Evolutionary conservation across 169 alveolate species (phyloP), one percentile per base, ranked within the genome.

Genomic region (Plasmodium falciparum): DNA sequence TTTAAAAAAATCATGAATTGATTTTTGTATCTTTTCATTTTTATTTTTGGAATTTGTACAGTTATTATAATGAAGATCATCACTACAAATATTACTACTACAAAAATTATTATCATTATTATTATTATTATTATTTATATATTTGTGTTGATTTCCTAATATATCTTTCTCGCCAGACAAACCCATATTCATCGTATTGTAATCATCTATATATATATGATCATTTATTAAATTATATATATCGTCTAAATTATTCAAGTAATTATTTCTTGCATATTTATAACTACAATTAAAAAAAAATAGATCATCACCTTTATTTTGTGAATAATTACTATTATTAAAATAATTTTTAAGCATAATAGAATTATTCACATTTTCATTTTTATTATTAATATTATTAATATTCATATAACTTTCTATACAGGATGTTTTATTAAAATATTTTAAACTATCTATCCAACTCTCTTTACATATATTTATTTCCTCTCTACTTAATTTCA

Each of bases 401-500:
- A 83, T 69, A 12, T 83, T 12, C 80, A 69, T 69, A 59, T 83
- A 83, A 49, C 49, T 70, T 49, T 54, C 59, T 8, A 83, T 69
- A 69, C 74, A 54, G 3, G 63, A 69, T 69, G 59, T 29, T 33
- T 83, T 69, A 70, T 73, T 69, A 56, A 83, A 83, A 69, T 83
- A 69, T n/a, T 83, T 67, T 49, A 83, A 43, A 43, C 63, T 69
- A 0, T 83, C 73, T 2, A 83, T 56, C 91, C 91, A 83, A 69
- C 47, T 69, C 6, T 13, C 20, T 56, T 72, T 83, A 72, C 70
- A 69, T 0, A 83, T 69, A 43, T 69, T 72, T 50, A 83, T 11
- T 69, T 83, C 91, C 56, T 83, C 91, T 7, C 59, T 83, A 5
- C 85, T 83, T 83, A 83, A 56, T 39, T 69, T 26, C 50, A 83